Evolutionary conservation across 208 protist species (phyloP), one percentile per base, ranked within the genome.

Genomic region (Acanthamoeba royreba): DNA sequence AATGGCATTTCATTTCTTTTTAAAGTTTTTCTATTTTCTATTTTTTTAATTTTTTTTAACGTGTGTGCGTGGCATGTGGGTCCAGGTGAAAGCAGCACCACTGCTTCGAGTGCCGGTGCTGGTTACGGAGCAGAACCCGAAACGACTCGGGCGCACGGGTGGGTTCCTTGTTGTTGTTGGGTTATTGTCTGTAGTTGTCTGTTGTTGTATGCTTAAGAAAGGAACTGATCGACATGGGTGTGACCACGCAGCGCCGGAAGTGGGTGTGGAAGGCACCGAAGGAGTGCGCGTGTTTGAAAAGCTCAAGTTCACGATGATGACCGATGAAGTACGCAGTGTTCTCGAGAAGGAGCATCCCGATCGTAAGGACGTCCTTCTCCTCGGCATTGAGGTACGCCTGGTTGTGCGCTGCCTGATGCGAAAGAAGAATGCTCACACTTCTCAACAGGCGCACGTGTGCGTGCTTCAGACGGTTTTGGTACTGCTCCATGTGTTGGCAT

Each of bases 291-390:
- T 69, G 45, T 89, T 89, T 43, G 81, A 89, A 7, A 89, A 89
- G 81, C 46, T 66, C 53, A 58, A 66, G 49, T 89, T 89, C 81
- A 66, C 81, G 33, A 89, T 89, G 81, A n/a, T 89, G 2, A 89
- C 81, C 33, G 81, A 89, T 25, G 81, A 89, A 25, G 47, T 89
- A 13, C 46, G 49, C 81, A 31, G 42, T 15, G 33, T n/a, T 11
- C 53, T 89, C 49, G 53, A 66, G 49, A 45, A 33, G 31, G 72
- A 83, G 43, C 81, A 89, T 22, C 81, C 81, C n/a, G 49, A 89
- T 1, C 81, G 81, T 52, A 89, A 58, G 49, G 46, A 58, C 53
- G 49, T 89, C 28, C 33, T 89, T 31, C 81, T 89, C 7, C 53
- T 89, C 19, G 81, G 81, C 81, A 89, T 89, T 40, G 81, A 89